Evolutionary conservation across 148 eudicot genomes (phyloP).

Genomic region (Fagopyrum esculentum): DNA sequence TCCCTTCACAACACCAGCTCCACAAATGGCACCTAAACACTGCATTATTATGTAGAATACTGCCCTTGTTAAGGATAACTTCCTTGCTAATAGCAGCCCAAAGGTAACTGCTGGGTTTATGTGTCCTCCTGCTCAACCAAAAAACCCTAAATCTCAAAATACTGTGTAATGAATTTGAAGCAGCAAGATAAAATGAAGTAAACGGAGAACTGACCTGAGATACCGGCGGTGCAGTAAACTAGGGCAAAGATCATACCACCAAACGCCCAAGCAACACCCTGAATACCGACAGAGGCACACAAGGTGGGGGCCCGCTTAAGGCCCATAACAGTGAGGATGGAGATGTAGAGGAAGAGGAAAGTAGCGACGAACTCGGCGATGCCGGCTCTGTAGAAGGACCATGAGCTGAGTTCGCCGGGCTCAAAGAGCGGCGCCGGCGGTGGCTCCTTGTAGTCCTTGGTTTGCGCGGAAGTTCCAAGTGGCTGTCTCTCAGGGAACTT

Average conservation of each 20-base stretch:
- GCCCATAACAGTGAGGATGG: conserved; percentile 78
- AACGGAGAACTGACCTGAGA: conserved; percentile 45
- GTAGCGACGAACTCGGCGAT: conserved; percentile 88
- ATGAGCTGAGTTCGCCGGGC: conserved; percentile 67
- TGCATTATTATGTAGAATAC: conserved; percentile 86
- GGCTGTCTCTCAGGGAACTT: conserved; percentile 71
- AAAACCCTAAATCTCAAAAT: background rate
- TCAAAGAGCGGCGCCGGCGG: conserved; percentile 81
- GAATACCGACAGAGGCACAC: conserved; percentile 80
- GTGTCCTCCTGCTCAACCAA: conserved; percentile 64
- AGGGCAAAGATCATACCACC: conserved; percentile 96
- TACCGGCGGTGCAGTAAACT: conserved; percentile 91
- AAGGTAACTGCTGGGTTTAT: conserved; percentile 91
- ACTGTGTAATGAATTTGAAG: background rate
- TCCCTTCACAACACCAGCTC: conserved; percentile 83
- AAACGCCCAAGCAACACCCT: conserved; percentile 96
- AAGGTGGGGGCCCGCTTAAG: conserved; percentile 34
- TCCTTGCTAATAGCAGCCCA: conserved; percentile 76
- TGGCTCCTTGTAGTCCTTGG: conserved; percentile 72
- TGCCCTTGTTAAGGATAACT: conserved; percentile 73
- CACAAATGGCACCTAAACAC: conserved; percentile 81
- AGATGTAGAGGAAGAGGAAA: conserved; percentile 68
- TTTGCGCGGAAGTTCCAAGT: conserved; percentile 67
- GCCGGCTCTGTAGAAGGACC: conserved; percentile 90
- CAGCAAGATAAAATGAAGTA: background rate